Conservation (phyloP, 1,139 yeast species). For the Petasospora rhodanensis region DNA sequence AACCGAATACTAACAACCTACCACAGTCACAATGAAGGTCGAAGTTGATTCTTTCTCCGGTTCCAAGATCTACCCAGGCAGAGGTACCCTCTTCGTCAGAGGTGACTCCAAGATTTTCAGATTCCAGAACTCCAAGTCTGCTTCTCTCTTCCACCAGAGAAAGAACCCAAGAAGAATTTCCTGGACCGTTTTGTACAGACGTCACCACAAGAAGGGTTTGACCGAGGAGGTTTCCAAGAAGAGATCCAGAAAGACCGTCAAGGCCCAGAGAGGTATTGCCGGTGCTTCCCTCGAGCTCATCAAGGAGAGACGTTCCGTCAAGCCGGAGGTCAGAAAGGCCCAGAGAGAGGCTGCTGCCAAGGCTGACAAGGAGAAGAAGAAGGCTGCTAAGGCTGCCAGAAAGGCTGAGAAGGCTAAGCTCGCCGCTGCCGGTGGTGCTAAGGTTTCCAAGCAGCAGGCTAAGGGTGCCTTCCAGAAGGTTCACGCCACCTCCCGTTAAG, state of each 20-base stretch:
- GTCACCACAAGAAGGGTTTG: conserved; percentile 99
- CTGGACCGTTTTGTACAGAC: conserved; percentile 99
- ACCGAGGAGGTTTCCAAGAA: conserved; percentile 97
- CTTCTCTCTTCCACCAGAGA: conserved; percentile 98
- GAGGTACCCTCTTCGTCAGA: conserved; percentile 99
- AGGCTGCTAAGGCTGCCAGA: conserved; percentile 90
- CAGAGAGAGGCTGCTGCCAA: conserved; percentile 89
- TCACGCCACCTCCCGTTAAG: conserved; percentile 93
- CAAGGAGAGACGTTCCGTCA: conserved; percentile 94
- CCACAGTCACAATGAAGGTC: conserved; percentile 77
- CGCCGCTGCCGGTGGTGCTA: conserved; percentile 68
- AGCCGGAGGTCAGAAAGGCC: conserved; percentile 98
- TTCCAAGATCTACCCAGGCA: conserved; percentile 99
- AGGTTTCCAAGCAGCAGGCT: conserved; percentile 79
- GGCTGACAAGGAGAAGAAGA: conserved; percentile 94
- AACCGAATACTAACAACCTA: conserved; percentile 10
- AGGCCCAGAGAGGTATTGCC: conserved; percentile 98
- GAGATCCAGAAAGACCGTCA: conserved; percentile 96
- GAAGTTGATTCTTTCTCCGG: conserved; percentile 99
- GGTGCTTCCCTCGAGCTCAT: conserved; percentile 99
- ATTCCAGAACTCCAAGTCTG: conserved; percentile 97
- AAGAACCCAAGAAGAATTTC: conserved; percentile 99
- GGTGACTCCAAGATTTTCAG: conserved; percentile 99
- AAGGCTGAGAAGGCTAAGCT: conserved; percentile 89
- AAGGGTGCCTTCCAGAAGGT: conserved; percentile 97